Evolutionary conservation across 768 basidiomycete genomes (phyloP), one percentile per base, ranked within the genome.

Genomic region (Inosperma sp.): DNA sequence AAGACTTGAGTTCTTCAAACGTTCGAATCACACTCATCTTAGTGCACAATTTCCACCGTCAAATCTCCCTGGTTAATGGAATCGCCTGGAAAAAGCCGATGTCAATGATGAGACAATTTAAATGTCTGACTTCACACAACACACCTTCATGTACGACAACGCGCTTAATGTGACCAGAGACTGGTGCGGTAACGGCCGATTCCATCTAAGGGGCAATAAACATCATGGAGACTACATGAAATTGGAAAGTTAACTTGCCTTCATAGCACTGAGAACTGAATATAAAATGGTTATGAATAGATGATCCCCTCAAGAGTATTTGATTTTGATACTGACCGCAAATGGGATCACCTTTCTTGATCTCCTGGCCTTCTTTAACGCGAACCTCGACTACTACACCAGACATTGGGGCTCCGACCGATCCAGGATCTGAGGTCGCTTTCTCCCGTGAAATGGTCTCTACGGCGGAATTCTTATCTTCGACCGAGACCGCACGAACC

Each of bases 311-410:
- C 49, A 47, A 39, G 40, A 46, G 17, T 30, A 37, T 48, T 48
- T 43, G 57, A 40, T 54, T 56, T 48, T 57, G 52, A 49, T 35
- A 81, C 85, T 71, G 68, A 88, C 87, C 84, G 69, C 88, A 88
- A 56, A 97, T 74, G 51, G 95, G 93, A 73, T 99, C 96, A 44
- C 96, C 96, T 72, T 93, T 95, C 83, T 87, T 94, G 69, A 99
- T 93, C 64, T 95, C 92, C 52, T 94, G 87, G 19, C 93, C 93
- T 69, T 98, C 96, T 73, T 96, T 95, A 53, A 97, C 94, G 62
- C 95, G 79, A 41, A 99, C 93, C 68, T 99, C 96, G 14, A 99
- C 89, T 48, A 98, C 93, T 43, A 98, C 95, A 68, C 94, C 96
- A 51, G 91, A 92, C 93, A 96, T 95, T 3, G 93, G 91, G 43